Evolutionary conservation across 108 stramenopile species (phyloP).

Genomic region (Parmales sp.): DNA sequence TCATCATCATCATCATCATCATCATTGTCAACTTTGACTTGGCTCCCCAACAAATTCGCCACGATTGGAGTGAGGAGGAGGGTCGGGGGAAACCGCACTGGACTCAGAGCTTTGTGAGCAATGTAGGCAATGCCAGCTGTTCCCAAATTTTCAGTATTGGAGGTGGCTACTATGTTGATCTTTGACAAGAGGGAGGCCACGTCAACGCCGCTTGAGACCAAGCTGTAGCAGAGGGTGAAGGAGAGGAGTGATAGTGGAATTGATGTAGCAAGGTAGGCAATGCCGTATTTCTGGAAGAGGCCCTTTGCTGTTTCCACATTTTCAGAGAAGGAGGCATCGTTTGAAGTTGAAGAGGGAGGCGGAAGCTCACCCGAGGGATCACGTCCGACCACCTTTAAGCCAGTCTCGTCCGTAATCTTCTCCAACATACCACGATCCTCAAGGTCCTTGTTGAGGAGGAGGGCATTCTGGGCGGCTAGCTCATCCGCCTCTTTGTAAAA

Average conservation of each 20-base stretch:
- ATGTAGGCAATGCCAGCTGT: conserved; percentile 92
- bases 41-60: conserved; percentile 84
- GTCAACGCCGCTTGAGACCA: conserved; percentile 81
- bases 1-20: too few relatives aligned
- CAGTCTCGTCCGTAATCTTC: conserved; percentile 77
- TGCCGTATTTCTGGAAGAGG: too few relatives aligned
- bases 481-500: conserved; percentile 69
- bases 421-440: conserved; percentile 71
- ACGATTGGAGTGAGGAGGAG: conserved; percentile 87
- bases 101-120: conserved; percentile 90
- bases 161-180: conserved; percentile 64
- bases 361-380: conserved; percentile 48
- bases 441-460: conserved; percentile 70
- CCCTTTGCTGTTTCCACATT: too few relatives aligned
- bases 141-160: conserved; percentile 61
- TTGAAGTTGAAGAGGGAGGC: too few relatives aligned
- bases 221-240: conserved; percentile 69
- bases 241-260: conserved; percentile 82
- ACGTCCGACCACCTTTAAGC: conserved; percentile 61
- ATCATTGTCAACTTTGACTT: too few relatives aligned
- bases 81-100: conserved; percentile 91
- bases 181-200: conserved; percentile 60
- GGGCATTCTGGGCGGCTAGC: conserved; percentile 71
- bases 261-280: conserved; percentile 88
- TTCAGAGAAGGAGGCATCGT: too few relatives aligned